phyloP scores from a whole-genome alignment of 2,329 filamentous ascomycete species.

The Trichophyton benhamiae region DNA sequence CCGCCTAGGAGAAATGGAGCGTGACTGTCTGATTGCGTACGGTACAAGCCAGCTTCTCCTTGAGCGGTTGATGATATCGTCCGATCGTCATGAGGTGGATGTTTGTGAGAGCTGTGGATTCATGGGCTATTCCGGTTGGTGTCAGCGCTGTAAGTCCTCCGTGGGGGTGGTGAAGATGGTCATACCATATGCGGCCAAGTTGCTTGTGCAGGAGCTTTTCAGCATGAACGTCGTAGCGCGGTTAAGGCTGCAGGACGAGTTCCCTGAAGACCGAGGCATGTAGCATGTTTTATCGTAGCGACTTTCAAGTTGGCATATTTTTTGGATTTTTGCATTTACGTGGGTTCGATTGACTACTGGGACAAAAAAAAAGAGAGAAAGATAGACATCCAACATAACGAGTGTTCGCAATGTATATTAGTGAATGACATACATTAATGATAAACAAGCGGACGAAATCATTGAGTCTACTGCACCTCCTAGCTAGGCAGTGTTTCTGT shows the following conservation, averaged over 20 bases:
- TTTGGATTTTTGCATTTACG: not conserved
- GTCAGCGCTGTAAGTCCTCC: slow-evolving; percentile 79
- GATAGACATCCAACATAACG: not conserved
- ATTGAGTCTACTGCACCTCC: not conserved
- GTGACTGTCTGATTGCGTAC: slow-evolving; percentile 94
- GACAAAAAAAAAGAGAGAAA: not conserved
- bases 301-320: not conserved
- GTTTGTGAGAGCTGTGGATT: slow-evolving; percentile 89
- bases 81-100: slow-evolving; percentile 80
- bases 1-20: slow-evolving; percentile 94
- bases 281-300: slow-evolving; percentile 12
- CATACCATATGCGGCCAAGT: slow-evolving; percentile 93
- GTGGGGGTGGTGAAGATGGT: slow-evolving; percentile 81
- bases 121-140: slow-evolving; percentile 92
- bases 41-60: slow-evolving; percentile 84
- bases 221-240: slow-evolving; percentile 98
- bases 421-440: not conserved
- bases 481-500: not conserved
- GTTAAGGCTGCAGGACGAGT: slow-evolving; percentile 85
- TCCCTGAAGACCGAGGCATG: slow-evolving; percentile 45
- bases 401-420: not conserved
- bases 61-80: slow-evolving; percentile 88
- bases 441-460: not conserved
- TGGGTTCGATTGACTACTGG: not conserved
- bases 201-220: slow-evolving; percentile 88